phyloP scores from a whole-genome alignment of 129 eudicot genomes.

The Erigeron canadensis region DNA sequence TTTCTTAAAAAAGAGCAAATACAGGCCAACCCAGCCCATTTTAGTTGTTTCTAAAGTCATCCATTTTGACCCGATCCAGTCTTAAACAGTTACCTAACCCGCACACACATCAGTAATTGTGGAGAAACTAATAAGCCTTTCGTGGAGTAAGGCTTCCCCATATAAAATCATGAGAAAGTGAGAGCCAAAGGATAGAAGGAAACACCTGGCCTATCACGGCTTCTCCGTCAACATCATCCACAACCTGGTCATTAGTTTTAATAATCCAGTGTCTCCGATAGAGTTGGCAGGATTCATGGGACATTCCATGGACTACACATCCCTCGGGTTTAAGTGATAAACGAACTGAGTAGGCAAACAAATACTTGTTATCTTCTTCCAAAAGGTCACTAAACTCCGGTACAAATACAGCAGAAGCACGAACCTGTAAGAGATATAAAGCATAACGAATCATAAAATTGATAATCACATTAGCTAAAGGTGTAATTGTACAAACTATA shows the following conservation, averaged over 20 bases:
- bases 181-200: background rate
- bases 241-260: constrained; percentile 47
- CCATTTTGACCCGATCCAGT: background rate
- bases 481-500: background rate
- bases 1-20: background rate
- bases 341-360: constrained; percentile 81
- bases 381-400: constrained; percentile 71
- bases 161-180: constrained; percentile 5
- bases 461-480: background rate
- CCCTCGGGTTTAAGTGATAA: constrained; percentile 79
- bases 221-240: constrained; percentile 56
- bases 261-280: constrained; percentile 86
- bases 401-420: constrained; percentile 78
- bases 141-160: background rate
- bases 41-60: too few species aligned
- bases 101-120: background rate
- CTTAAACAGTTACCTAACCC: background rate
- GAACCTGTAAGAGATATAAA: constrained; percentile 46
- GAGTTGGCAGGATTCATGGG: constrained; percentile 68
- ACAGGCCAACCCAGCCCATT: background rate
- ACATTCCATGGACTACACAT: constrained; percentile 53
- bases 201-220: constrained; percentile 85
- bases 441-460: background rate
- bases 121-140: background rate
- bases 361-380: constrained; percentile 37